Conservation (phyloP, 179 eudicot species). For the Spergularia azorica region DNA sequence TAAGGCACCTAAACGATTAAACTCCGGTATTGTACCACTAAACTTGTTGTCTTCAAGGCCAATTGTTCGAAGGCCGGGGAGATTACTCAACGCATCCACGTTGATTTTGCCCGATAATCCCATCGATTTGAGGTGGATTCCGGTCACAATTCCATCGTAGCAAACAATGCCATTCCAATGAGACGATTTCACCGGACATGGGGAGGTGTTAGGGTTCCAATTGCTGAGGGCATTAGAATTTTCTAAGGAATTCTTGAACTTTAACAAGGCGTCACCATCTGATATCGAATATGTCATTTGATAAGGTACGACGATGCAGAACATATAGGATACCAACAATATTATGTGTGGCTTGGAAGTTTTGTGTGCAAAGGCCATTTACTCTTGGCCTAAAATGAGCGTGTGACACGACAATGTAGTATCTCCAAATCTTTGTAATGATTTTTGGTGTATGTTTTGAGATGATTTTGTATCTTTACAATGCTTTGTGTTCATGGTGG, state of each 20-base stretch:
- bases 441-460: background rate
- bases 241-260: slow-evolving; percentile 43
- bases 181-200: slow-evolving; percentile 34
- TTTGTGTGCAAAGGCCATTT: slow-evolving; percentile 26
- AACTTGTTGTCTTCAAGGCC: slow-evolving; percentile 49
- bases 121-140: slow-evolving; percentile 41
- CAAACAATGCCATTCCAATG: slow-evolving; percentile 58
- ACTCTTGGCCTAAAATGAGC: background rate
- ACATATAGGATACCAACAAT: slow-evolving; percentile 5
- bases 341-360: background rate
- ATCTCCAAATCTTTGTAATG: background rate
- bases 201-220: slow-evolving; percentile 41
- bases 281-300: slow-evolving; percentile 22
- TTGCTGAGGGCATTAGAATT: slow-evolving; percentile 33
- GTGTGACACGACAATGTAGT: background rate
- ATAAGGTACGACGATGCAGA: slow-evolving; percentile 21
- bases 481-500: slow-evolving; percentile 27
- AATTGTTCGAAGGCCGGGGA: slow-evolving; percentile 45
- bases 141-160: slow-evolving; percentile 33
- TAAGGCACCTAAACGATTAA: slow-evolving; percentile 42
- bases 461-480: slow-evolving; percentile 18
- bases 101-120: slow-evolving; percentile 55
- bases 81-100: slow-evolving; percentile 36
- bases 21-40: slow-evolving; percentile 52
- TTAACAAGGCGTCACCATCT: slow-evolving; percentile 46